These are phyloP conservation scores for Fusarium devonianum DNA, from an alignment of 2,329 filamentous ascomycete species.

Conservation along the genomic window DNA sequence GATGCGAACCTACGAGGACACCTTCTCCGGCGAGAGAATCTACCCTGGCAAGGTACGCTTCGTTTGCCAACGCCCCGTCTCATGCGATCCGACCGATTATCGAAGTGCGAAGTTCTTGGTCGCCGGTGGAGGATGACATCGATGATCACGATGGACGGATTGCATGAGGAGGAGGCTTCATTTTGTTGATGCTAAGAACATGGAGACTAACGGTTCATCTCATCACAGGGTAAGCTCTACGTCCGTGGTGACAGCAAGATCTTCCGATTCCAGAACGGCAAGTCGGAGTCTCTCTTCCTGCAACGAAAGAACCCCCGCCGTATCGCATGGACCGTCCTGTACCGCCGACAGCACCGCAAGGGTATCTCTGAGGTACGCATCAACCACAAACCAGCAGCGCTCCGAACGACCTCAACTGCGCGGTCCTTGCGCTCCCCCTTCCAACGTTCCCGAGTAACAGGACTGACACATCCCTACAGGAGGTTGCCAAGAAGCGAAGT, in stretches of 20 bases:
- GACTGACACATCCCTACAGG: slow-evolving; percentile 69
- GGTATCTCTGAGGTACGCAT: slow-evolving; percentile 97
- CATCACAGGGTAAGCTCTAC: slow-evolving; percentile 93
- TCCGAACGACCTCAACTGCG: not conserved
- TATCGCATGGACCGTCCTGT: slow-evolving; percentile 98
- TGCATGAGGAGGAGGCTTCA: slow-evolving; percentile 20
- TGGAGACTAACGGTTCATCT: slow-evolving; percentile 42
- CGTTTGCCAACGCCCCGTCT: slow-evolving; percentile 18
- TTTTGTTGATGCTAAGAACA: slow-evolving; percentile 19
- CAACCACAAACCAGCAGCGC: slow-evolving; percentile 5
- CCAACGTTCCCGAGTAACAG: slow-evolving; percentile 20
- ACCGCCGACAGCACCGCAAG: slow-evolving; percentile 99
- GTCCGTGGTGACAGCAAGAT: slow-evolving; percentile 99
- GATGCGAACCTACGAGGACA: slow-evolving; percentile 73
- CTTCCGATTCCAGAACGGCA: slow-evolving; percentile 99
- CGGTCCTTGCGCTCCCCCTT: not conserved
- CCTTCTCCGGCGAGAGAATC: slow-evolving; percentile 71
- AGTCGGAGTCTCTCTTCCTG: slow-evolving; percentile 99
- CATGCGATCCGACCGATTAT: slow-evolving; percentile 36
- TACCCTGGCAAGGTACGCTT: slow-evolving; percentile 71
- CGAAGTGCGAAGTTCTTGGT: slow-evolving; percentile 28
- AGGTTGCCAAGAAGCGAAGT: slow-evolving; percentile 99
- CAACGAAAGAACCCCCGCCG: slow-evolving; percentile 99
- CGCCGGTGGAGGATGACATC: slow-evolving; percentile 11
- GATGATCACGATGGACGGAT: slow-evolving; percentile 19